A percentile compares a stretch with the other conserved stretches of the same genome.
Conservation (phyloP, 2,329 filamentous ascomycete species). For the Diaporthe velutina region DNA sequence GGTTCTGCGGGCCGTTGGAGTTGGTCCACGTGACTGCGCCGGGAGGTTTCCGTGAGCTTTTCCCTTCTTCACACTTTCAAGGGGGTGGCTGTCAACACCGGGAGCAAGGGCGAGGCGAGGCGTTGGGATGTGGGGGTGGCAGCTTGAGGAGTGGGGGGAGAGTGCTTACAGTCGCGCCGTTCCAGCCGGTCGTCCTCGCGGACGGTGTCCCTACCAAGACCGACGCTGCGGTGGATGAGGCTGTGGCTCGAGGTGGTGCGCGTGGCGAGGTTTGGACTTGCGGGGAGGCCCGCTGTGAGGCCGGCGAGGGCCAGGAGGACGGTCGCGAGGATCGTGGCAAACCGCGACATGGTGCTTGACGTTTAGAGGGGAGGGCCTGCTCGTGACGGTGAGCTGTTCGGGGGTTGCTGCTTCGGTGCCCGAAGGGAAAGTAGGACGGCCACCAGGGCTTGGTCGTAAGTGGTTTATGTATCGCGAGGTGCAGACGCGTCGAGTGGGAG, state of each 20-base stretch:
- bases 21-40: slow-evolving; percentile 35
- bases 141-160: background rate
- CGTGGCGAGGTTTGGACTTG: background rate
- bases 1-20: slow-evolving; percentile 21
- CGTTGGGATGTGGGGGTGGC: too few relatives aligned
- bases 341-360: slow-evolving; percentile 15
- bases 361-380: background rate
- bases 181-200: slow-evolving; percentile 32
- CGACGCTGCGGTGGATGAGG: slow-evolving; percentile 23
- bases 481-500: slow-evolving; percentile 2
- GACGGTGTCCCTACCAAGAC: slow-evolving; percentile 30
- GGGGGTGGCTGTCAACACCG: background rate
- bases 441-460: background rate
- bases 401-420: background rate
- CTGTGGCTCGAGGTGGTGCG: background rate
- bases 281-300: slow-evolving; percentile 15
- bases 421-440: background rate
- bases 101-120: background rate
- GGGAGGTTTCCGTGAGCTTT: background rate
- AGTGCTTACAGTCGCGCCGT: slow-evolving; percentile 32
- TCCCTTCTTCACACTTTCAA: background rate
- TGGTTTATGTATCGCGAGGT: slow-evolving; percentile 14
- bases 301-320: slow-evolving; percentile 3
- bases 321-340: background rate
- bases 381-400: background rate